Evolutionary conservation across 1,139 yeast genomes (phyloP).

Genomic region (Taphrina confusa): DNA sequence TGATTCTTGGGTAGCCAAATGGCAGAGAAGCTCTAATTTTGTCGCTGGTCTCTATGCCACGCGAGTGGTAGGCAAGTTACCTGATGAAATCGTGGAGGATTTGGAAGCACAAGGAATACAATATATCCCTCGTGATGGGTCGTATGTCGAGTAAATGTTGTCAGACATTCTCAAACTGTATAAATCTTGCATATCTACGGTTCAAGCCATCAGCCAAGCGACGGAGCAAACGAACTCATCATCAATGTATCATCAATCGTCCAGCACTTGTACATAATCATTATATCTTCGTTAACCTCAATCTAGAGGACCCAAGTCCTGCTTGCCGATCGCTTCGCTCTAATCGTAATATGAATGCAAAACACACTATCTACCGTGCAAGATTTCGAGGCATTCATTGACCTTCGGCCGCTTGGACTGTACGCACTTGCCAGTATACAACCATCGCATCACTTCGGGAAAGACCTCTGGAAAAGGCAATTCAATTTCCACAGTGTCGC

Average conservation of each 20-base stretch:
- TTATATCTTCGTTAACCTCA: too few relatives aligned
- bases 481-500: slow-evolving; percentile 26
- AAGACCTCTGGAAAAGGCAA: slow-evolving; percentile 21
- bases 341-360: not conserved
- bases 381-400: slow-evolving; percentile 8
- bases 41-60: slow-evolving; percentile 89
- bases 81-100: slow-evolving; percentile 77
- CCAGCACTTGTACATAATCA: too few relatives aligned
- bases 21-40: slow-evolving; percentile 91
- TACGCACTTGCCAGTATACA: slow-evolving; percentile 21
- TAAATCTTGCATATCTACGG: not conserved
- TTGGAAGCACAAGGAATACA: slow-evolving; percentile 71
- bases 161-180: too few relatives aligned
- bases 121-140: slow-evolving; percentile 95
- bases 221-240: too few relatives aligned
- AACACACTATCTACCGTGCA: slow-evolving; percentile 8
- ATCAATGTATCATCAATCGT: too few relatives aligned
- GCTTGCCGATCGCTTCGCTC: not conserved
- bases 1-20: slow-evolving; percentile 89
- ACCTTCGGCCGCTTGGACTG: not conserved
- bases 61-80: slow-evolving; percentile 86
- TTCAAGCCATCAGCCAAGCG: not conserved
- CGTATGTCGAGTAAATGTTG: slow-evolving; percentile 75
- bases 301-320: too few relatives aligned
- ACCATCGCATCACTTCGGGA: slow-evolving; percentile 21